Percentiles rank a stretch among this genome's conserved stretches.
phyloP scores from a whole-genome alignment of 768 basidiomycete genomes.

The Rhodocollybia butyracea region DNA sequence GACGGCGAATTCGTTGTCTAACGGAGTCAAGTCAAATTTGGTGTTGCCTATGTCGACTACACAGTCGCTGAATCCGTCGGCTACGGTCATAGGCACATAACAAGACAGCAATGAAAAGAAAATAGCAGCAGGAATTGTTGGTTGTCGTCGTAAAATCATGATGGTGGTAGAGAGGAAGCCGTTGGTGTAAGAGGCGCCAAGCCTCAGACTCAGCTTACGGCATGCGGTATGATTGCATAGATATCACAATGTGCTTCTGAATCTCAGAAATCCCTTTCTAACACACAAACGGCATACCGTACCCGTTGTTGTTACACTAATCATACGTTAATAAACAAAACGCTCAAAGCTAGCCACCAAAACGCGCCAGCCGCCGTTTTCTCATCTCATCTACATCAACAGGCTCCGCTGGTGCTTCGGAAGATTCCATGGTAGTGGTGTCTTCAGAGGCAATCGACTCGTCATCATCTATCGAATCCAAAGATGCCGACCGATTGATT shows the following conservation, averaged over 20 bases:
- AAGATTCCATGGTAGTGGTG: slow-evolving; percentile 18
- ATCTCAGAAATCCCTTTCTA: too few relatives aligned
- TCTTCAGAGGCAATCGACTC: slow-evolving; percentile 37
- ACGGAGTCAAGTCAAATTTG: slow-evolving; percentile 58
- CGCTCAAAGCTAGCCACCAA: slow-evolving; percentile 40
- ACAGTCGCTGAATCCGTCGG: slow-evolving; percentile 57
- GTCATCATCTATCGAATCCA: slow-evolving; percentile 28
- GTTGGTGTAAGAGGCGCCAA: too few relatives aligned
- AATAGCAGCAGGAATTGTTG: background rate
- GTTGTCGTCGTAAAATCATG: slow-evolving; percentile 19
- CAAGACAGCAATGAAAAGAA: slow-evolving; percentile 18
- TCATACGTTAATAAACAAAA: background rate
- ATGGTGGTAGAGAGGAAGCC: background rate
- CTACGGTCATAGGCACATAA: slow-evolving; percentile 20
- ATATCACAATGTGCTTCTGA: too few relatives aligned
- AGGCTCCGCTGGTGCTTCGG: slow-evolving; percentile 23
- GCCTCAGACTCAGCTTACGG: too few relatives aligned
- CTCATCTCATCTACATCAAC: slow-evolving; percentile 67
- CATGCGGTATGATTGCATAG: too few relatives aligned
- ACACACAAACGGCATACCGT: too few relatives aligned
- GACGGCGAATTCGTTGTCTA: slow-evolving; percentile 50
- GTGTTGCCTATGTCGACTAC: slow-evolving; percentile 33
- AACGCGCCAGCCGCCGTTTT: slow-evolving; percentile 57
- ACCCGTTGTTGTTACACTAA: too few relatives aligned
- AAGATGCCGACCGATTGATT: background rate